phyloP scores from a whole-genome alignment of 768 basidiomycete species.

The Multifurca ochricompacta region DNA sequence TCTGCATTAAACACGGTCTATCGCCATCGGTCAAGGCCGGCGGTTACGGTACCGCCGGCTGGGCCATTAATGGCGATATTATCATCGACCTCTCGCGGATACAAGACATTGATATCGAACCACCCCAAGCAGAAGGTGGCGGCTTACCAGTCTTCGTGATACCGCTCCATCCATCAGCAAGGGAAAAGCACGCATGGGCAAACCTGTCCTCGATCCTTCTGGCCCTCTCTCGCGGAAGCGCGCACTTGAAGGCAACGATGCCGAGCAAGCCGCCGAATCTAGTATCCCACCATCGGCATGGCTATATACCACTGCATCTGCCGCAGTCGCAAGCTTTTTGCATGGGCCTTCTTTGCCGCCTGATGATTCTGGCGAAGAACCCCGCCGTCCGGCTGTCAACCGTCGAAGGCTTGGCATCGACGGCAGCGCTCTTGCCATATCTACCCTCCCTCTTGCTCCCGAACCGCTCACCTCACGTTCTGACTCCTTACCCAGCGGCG shows the following conservation, averaged over 20 bases:
- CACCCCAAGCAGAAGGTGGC: constrained; percentile 32
- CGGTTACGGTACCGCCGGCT: constrained; percentile 86
- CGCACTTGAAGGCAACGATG: constrained; percentile 42
- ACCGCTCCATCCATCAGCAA: constrained; percentile 46
- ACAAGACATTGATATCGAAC: constrained; percentile 58
- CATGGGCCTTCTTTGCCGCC: constrained; percentile 30
- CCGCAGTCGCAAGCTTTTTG: constrained; percentile 44
- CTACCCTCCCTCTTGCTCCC: not conserved
- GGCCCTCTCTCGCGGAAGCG: constrained; percentile 37
- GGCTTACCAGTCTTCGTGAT: constrained; percentile 54
- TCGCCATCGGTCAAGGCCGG: constrained; percentile 82
- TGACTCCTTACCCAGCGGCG: not conserved
- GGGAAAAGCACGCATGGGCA: constrained; percentile 38
- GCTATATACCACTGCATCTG: constrained; percentile 48
- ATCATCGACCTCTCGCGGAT: constrained; percentile 74
- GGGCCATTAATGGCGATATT: constrained; percentile 81
- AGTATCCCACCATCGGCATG: constrained; percentile 1
- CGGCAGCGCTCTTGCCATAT: not conserved
- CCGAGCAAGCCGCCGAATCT: not conserved
- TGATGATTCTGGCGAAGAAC: constrained; percentile 23
- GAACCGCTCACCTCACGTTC: not conserved
- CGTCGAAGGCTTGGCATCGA: constrained; percentile 18
- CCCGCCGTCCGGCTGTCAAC: constrained; percentile 25
- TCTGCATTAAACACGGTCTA: constrained; percentile 63
- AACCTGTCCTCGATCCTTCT: not conserved